Percentiles rank a stretch among this genome's conserved stretches.
Evolutionary conservation across 2,329 filamentous ascomycete genomes (phyloP).

Genomic region (Colletotrichum sidae): DNA sequence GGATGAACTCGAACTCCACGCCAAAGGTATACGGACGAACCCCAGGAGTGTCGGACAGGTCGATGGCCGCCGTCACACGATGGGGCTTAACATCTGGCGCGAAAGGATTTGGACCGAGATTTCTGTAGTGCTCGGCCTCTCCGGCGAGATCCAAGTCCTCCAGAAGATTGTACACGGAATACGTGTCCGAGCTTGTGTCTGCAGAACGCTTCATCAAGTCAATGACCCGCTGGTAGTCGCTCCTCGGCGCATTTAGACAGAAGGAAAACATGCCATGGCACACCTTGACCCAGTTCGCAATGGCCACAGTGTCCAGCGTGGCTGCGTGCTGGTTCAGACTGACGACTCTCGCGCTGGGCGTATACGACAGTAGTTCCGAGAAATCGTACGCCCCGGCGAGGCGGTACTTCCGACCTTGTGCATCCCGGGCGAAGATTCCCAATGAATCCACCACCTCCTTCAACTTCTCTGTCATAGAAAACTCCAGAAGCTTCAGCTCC

Average conservation of each 20-base stretch:
- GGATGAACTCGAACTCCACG: constrained; percentile 30
- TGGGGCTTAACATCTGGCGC: constrained; percentile 12
- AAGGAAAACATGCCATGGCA: constrained; percentile 22
- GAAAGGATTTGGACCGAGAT: not conserved
- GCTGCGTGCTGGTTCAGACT: constrained; percentile 25
- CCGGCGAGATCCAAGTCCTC: not conserved
- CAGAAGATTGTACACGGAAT: constrained; percentile 6
- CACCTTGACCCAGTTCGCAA: constrained; percentile 24
- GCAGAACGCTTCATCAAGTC: not conserved
- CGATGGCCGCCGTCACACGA: constrained; percentile 1
- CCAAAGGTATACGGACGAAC: constrained; percentile 28
- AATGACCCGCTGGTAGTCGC: not conserved
- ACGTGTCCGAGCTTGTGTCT: not conserved
- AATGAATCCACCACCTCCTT: not conserved
- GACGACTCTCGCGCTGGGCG: not conserved
- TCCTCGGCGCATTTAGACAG: not conserved
- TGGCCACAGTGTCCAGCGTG: constrained; percentile 13
- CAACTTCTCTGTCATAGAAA: not conserved
- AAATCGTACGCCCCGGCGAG: constrained; percentile 18
- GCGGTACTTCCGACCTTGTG: not conserved
- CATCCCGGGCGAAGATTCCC: not conserved
- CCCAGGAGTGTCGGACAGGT: constrained; percentile 4
- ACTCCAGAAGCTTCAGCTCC: not conserved
- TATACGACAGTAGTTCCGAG: not conserved
- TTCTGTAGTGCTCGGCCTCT: constrained; percentile 12